phyloP scores from a whole-genome alignment of 305 asterid species.

The Solanum hybrid region DNA sequence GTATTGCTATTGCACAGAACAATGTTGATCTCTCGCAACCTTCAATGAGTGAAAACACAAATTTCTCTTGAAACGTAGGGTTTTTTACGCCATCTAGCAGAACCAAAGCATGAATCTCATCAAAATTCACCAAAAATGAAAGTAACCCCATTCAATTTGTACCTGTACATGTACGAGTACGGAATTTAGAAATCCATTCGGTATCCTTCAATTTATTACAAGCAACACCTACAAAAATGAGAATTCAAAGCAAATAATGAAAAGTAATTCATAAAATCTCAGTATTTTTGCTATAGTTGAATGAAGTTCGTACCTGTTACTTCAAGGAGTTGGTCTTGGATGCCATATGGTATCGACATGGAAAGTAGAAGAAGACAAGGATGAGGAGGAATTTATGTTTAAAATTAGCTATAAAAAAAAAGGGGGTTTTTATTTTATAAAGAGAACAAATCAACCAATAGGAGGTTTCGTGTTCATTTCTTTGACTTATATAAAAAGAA shows the following conservation, averaged over 20 bases:
- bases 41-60: slow-evolving; percentile 66
- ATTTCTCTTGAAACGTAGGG: slow-evolving; percentile 91
- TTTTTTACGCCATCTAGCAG: slow-evolving; percentile 76
- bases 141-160: neutral
- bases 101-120: neutral
- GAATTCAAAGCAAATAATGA: neutral
- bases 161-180: slow-evolving; percentile 94
- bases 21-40: slow-evolving; percentile 56
- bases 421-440: neutral
- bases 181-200: slow-evolving; percentile 73
- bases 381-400: neutral
- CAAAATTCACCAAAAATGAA: neutral
- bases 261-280: neutral
- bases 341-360: slow-evolving; percentile 63
- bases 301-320: slow-evolving; percentile 46
- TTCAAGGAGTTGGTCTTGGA: slow-evolving; percentile 84
- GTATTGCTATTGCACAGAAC: slow-evolving; percentile 91
- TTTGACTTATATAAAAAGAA: neutral
- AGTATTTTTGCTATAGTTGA: neutral
- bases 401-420: neutral
- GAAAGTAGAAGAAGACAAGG: neutral
- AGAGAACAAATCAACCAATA: neutral
- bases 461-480: neutral
- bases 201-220: slow-evolving; percentile 75
- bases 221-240: slow-evolving; percentile 51